Conservation (phyloP, 768 basidiomycete species). For the Amanita molliuscula region DNA sequence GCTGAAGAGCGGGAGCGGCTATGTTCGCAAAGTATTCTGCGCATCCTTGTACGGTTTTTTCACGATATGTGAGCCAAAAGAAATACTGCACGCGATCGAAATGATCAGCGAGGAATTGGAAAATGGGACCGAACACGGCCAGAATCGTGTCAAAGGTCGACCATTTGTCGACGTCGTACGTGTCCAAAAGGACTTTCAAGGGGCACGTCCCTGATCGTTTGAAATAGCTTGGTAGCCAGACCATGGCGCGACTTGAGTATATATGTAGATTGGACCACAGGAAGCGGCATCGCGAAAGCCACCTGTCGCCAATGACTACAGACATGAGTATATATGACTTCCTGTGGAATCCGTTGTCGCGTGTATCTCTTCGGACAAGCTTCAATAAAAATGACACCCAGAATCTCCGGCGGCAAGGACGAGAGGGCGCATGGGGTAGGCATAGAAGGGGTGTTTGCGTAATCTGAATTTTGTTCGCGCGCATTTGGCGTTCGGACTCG, state of each 20-base stretch:
- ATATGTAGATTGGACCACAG: conserved; percentile 31
- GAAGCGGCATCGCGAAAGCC: conserved; percentile 21
- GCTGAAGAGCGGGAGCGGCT: conserved; percentile 1
- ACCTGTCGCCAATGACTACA: conserved; percentile 29
- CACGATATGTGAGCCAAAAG: background rate
- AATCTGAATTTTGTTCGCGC: no score
- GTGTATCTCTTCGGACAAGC: conserved; percentile 14
- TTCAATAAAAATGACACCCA: conserved; percentile 18
- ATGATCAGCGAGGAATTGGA: background rate
- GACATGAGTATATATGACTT: conserved; percentile 32
- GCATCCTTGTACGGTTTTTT: background rate
- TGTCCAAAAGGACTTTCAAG: conserved; percentile 20
- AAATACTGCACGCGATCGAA: conserved; percentile 4
- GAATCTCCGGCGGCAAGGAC: conserved; percentile 20
- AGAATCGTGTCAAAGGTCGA: background rate
- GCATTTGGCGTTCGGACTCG: no score
- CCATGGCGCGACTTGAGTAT: conserved; percentile 16
- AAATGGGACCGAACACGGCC: background rate
- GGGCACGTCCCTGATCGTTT: conserved; percentile 19
- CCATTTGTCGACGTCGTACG: conserved; percentile 18
- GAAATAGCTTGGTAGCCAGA: conserved; percentile 17
- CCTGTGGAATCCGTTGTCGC: conserved; percentile 18
- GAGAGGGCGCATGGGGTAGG: conserved; percentile 5
- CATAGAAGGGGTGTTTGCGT: background rate
- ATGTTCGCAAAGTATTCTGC: background rate